Evolutionary conservation across 2,329 filamentous ascomycete species (phyloP).

Genomic region (Xylaria sp.): DNA sequence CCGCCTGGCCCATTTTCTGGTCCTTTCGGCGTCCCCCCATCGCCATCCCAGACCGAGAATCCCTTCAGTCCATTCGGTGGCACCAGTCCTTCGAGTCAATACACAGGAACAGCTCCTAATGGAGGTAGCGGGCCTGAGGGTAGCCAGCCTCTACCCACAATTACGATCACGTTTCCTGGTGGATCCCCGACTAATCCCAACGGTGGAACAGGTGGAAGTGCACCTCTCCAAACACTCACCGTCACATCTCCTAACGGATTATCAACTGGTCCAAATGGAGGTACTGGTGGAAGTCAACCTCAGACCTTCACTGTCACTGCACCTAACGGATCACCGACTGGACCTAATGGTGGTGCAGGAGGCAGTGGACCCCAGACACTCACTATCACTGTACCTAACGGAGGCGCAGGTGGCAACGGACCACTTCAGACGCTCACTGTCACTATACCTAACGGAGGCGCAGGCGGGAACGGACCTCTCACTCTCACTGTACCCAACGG

Average conservation of each 20-base stretch:
- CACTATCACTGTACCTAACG: conserved; percentile 26
- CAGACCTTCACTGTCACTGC: conserved; percentile 31
- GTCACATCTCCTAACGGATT: conserved; percentile 27
- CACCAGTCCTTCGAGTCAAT: conserved; percentile 37
- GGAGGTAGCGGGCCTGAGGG: conserved; percentile 36
- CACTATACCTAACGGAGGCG: conserved; percentile 18
- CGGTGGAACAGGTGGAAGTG: conserved; percentile 10
- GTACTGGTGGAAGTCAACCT: conserved; percentile 13
- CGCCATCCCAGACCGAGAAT: conserved; percentile 17
- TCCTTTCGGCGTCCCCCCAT: conserved; percentile 40
- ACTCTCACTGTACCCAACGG: conserved; percentile 26
- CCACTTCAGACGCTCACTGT: conserved; percentile 27
- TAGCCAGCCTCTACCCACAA: conserved; percentile 39
- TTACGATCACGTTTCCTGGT: conserved; percentile 44
- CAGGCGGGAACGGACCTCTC: conserved; percentile 5
- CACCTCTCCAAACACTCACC: conserved; percentile 29
- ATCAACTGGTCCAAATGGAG: conserved; percentile 16
- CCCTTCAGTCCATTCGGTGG: conserved; percentile 31
- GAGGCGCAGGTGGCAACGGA: conserved; percentile 2
- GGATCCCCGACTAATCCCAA: conserved; percentile 29
- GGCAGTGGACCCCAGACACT: conserved; percentile 18
- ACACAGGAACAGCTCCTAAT: conserved; percentile 33
- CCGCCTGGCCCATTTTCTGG: conserved; percentile 40
- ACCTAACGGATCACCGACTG: conserved; percentile 19
- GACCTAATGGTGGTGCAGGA: conserved; percentile 4